A percentile compares a stretch with the other conserved stretches of the same genome.
Evolutionary conservation across 2,329 filamentous ascomycete genomes (phyloP).

Genomic region (Cladophialophora carrionii): DNA sequence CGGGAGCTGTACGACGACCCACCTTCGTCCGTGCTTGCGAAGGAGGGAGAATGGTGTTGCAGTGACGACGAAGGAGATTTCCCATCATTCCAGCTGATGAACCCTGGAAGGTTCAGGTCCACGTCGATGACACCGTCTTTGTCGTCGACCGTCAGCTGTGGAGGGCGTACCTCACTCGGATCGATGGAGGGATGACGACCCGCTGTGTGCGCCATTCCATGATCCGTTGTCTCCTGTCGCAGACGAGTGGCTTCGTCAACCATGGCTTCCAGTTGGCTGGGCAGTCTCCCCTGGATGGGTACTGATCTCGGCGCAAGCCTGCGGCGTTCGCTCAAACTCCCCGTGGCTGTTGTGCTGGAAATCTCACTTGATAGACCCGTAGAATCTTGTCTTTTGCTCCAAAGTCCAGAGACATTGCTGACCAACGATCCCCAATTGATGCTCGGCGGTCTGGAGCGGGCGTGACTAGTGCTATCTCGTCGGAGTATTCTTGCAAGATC

Average conservation of each 20-base stretch:
- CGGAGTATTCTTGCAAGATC: slow-evolving; percentile 59
- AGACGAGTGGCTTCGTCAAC: slow-evolving; percentile 42
- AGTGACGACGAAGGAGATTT: slow-evolving; percentile 27
- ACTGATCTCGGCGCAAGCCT: slow-evolving; percentile 24
- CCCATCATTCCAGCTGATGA: slow-evolving; percentile 46
- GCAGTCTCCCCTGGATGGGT: slow-evolving; percentile 20
- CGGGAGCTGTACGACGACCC: slow-evolving; percentile 50
- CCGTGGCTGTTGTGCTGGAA: slow-evolving; percentile 33
- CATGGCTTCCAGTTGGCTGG: slow-evolving; percentile 47
- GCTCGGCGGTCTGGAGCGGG: slow-evolving; percentile 52
- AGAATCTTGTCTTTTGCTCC: slow-evolving; percentile 56
- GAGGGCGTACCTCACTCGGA: slow-evolving; percentile 25
- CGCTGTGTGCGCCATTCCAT: background rate
- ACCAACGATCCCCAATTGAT: slow-evolving; percentile 62
- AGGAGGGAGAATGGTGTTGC: slow-evolving; percentile 42
- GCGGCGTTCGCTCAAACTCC: slow-evolving; percentile 26
- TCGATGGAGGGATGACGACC: slow-evolving; percentile 15
- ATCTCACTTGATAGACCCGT: slow-evolving; percentile 47
- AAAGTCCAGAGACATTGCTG: slow-evolving; percentile 53
- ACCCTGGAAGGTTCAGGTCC: slow-evolving; percentile 59
- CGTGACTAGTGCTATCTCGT: slow-evolving; percentile 56
- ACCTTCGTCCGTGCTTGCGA: slow-evolving; percentile 57
- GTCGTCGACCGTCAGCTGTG: slow-evolving; percentile 41
- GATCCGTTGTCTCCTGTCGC: background rate
- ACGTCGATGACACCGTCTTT: slow-evolving; percentile 65